Evolutionary conservation across 192 early-diverging fungal genomes (phyloP).

Genomic region (Hyaloraphidium curvatum): DNA sequence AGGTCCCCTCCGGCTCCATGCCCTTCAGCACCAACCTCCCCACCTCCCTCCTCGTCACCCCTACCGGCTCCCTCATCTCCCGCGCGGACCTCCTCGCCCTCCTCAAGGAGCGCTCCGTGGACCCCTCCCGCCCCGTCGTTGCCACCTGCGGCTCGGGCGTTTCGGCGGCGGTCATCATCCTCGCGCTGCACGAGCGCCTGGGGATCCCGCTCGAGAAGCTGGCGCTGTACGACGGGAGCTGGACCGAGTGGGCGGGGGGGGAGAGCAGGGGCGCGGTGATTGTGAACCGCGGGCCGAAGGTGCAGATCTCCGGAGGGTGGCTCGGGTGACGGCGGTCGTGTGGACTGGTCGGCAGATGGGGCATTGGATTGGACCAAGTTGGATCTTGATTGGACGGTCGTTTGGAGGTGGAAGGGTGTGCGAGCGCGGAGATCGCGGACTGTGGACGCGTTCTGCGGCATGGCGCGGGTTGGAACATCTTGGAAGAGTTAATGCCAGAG

Average conservation of each 20-base stretch:
- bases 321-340: no score
- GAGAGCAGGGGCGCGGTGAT: neutral
- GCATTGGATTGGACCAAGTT: no score
- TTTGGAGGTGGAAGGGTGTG: no score
- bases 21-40: constrained; percentile 60
- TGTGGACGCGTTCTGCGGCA: no score
- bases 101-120: constrained; percentile 37
- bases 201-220: neutral
- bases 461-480: no score
- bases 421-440: no score
- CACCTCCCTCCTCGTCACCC: constrained; percentile 34
- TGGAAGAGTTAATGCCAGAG: no score
- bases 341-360: no score
- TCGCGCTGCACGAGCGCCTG: neutral
- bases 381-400: no score
- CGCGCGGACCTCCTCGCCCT: constrained; percentile 29
- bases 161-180: neutral
- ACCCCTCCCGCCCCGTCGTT: constrained; percentile 48
- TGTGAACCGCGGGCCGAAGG: no score
- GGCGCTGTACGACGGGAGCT: neutral
- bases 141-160: constrained; percentile 44
- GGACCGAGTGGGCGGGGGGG: neutral
- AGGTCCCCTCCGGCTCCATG: constrained; percentile 64
- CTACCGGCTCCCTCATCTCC: constrained; percentile 23
- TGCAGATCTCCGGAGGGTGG: no score